Percentiles rank a stretch among this genome's conserved stretches.
Conservation (phyloP, 2,329 filamentous ascomycete species). For the Arthrobotrys iridis region DNA sequence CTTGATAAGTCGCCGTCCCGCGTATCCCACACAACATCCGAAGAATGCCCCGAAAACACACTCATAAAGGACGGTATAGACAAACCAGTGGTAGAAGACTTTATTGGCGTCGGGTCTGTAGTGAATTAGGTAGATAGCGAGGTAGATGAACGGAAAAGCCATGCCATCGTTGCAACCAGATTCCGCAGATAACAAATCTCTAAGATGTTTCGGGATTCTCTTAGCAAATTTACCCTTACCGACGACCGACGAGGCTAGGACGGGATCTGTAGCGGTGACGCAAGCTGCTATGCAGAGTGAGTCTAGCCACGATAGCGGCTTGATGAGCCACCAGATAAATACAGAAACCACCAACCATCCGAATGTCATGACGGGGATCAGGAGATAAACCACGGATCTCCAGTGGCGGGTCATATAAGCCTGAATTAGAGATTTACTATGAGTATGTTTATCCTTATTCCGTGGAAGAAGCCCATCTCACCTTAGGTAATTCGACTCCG, state of each 20-base stretch:
- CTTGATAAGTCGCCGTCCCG: slow-evolving; percentile 89
- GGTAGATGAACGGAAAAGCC: slow-evolving; percentile 97
- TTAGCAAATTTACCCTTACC: slow-evolving; percentile 99
- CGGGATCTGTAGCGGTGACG: slow-evolving; percentile 95
- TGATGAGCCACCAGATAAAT: slow-evolving; percentile 91
- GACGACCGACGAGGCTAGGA: slow-evolving; percentile 95
- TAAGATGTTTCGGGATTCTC: slow-evolving; percentile 94
- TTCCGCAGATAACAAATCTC: slow-evolving; percentile 93
- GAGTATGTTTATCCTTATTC: neutral
- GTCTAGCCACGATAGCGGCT: slow-evolving; percentile 84
- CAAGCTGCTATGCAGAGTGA: slow-evolving; percentile 88
- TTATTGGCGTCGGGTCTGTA: slow-evolving; percentile 75
- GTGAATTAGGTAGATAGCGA: slow-evolving; percentile 87
- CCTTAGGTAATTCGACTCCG: slow-evolving; percentile 85
- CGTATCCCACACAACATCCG: slow-evolving; percentile 87
- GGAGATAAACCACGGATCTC: slow-evolving; percentile 86
- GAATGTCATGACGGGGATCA: slow-evolving; percentile 96
- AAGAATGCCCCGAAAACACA: slow-evolving; percentile 92
- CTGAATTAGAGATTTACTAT: slow-evolving; percentile 55
- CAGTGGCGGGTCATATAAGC: slow-evolving; percentile 97
- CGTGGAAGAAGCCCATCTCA: slow-evolving; percentile 26
- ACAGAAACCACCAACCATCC: slow-evolving; percentile 93
- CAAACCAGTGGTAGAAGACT: slow-evolving; percentile 86
- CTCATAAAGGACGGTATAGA: slow-evolving; percentile 90
- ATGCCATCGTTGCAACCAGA: slow-evolving; percentile 99